These are phyloP conservation scores for Luffa acutangula DNA, from an alignment of 306 rosid species.

Conservation along the genomic window DNA sequence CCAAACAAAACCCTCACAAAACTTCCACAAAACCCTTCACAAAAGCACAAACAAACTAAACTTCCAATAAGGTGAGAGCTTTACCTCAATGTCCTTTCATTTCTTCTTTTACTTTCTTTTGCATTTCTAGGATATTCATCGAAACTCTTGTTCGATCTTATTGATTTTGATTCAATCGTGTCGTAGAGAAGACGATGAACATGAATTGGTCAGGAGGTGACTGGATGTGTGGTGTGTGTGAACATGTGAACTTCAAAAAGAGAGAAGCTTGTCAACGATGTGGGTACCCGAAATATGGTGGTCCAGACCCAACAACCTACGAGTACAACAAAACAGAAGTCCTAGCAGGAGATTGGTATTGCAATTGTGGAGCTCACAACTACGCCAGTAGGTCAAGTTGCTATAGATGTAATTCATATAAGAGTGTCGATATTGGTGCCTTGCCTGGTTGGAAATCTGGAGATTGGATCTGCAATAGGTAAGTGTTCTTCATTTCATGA, in stretches of 20 bases:
- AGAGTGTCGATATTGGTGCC: conserved; percentile 17
- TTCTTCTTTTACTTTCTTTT: not conserved
- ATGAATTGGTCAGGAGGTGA: conserved; percentile 76
- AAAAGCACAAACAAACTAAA: not conserved
- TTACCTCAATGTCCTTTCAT: not conserved
- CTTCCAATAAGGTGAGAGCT: not conserved
- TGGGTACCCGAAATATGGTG: conserved; percentile 56
- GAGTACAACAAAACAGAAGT: conserved; percentile 26
- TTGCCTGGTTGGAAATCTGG: conserved; percentile 77
- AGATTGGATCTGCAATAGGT: conserved; percentile 67
- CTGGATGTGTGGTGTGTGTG: conserved; percentile 67
- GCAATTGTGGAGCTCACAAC: conserved; percentile 65
- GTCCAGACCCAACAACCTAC: conserved; percentile 42
- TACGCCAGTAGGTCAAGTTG: conserved; percentile 21
- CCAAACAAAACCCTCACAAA: not conserved
- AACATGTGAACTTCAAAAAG: conserved; percentile 59
- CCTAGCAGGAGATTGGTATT: conserved; percentile 73
- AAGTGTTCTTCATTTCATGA: conserved; percentile 12
- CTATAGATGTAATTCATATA: conserved; percentile 22
- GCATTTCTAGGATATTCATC: not conserved
- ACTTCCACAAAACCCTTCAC: not conserved
- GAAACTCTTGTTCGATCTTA: not conserved
- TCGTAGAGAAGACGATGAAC: not conserved
- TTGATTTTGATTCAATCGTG: not conserved
- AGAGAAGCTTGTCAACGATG: conserved; percentile 59